Evolutionary conservation across 306 rosid genomes (phyloP).

Genomic region (Vigna trinervia): DNA sequence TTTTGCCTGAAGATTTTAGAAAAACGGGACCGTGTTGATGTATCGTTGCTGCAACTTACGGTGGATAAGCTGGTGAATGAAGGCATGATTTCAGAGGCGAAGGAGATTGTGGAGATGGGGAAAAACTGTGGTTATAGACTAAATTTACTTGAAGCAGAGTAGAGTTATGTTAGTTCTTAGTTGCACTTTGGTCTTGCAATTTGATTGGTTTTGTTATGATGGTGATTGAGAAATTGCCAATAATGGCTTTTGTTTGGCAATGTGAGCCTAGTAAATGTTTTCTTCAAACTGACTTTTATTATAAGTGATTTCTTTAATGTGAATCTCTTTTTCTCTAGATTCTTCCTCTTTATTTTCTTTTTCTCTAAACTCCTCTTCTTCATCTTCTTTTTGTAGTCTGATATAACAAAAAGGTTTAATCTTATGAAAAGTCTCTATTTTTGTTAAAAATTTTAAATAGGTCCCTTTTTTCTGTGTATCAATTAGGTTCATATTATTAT

Average conservation of each 20-base stretch:
- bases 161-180: conserved; percentile 25
- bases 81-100: conserved; percentile 62
- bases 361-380: no score
- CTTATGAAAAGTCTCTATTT: no score
- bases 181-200: conserved; percentile 39
- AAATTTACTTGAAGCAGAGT: conserved; percentile 46
- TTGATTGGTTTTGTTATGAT: conserved; percentile 38
- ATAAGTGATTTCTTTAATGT: no score
- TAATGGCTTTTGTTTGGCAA: conserved; percentile 28
- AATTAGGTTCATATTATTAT: no score
- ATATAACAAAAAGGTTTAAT: no score
- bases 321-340: no score
- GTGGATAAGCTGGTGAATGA: conserved; percentile 62
- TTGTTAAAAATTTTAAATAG: no score
- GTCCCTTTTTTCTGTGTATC: no score
- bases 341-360: no score
- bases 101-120: conserved; percentile 59
- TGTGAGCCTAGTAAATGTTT: conserved; percentile 28
- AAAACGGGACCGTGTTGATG: conserved; percentile 49
- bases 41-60: conserved; percentile 59
- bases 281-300: conserved; percentile 13
- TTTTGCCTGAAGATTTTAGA: conserved; percentile 56
- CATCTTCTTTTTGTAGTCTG: no score
- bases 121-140: conserved; percentile 56
- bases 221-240: conserved; percentile 20